Conservation (phyloP, 2,329 filamentous ascomycete genomes). For the Balansia obtecta region DNA sequence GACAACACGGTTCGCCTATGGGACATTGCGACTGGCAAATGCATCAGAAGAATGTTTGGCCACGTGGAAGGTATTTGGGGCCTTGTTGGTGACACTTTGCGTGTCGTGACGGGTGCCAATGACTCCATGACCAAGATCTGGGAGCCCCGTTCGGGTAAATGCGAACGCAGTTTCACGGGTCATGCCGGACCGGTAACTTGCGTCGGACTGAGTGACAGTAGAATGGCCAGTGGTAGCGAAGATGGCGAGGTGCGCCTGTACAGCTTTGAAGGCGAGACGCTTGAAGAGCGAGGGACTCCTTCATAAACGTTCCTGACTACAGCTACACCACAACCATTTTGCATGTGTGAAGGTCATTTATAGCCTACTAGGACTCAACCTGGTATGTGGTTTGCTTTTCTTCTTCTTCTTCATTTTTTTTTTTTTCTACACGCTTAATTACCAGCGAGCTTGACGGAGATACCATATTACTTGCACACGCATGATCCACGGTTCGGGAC, state of each 20-base stretch:
- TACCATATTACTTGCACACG: background rate
- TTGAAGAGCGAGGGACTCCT: conserved; percentile 38
- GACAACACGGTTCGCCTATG: conserved; percentile 88
- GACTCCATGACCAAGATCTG: conserved; percentile 90
- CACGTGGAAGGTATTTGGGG: conserved; percentile 96
- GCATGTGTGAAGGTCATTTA: background rate
- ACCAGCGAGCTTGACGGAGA: background rate
- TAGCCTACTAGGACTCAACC: background rate
- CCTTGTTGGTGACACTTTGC: conserved; percentile 74
- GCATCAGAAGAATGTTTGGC: conserved; percentile 86
- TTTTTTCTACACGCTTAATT: background rate
- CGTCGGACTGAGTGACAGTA: conserved; percentile 77
- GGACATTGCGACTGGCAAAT: conserved; percentile 73
- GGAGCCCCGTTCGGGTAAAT: conserved; percentile 85
- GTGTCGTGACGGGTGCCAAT: conserved; percentile 80
- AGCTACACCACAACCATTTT: background rate
- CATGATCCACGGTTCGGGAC: background rate
- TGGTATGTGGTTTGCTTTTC: background rate
- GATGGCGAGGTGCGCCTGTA: conserved; percentile 85
- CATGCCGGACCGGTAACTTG: conserved; percentile 89
- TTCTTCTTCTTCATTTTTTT: no score
- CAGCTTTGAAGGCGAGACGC: conserved; percentile 49
- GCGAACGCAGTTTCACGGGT: conserved; percentile 83
- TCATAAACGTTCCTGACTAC: conserved; percentile 23
- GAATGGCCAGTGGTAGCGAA: conserved; percentile 84